Base-by-base conservation (phyloP, 805 yeast species). In the Candida endomychidarum region DNA sequence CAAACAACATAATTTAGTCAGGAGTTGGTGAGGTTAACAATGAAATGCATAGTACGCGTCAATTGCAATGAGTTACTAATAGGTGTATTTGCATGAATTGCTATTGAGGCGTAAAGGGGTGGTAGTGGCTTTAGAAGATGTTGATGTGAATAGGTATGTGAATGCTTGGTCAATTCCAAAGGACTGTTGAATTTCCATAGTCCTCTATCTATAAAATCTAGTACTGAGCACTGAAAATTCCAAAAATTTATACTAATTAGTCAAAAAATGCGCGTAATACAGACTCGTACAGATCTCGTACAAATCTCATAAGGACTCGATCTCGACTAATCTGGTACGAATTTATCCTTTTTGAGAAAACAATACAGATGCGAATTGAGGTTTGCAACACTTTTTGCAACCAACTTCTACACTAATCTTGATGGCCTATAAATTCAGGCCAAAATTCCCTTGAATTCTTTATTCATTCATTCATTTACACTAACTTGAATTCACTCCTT, bases 401-500 rank as follows among this genome's bases (percentile, higher is more conserved):
- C 28, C 28, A 25, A 8, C 14, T 12, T 11, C 11, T 24, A 24
- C 7, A 5, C 26, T 8, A 7, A 5, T 5, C n/a, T 12, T 24
- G 26, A n/a, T n/a, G n/a, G n/a, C n/a, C 14, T 27, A 27, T 27
- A 27, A 27, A 27, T n/a, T n/a, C 11, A 18, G 4, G 4, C 4
- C 11, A 7, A 27, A 27, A 27, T 27, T 12, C 21, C 34, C 23
- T 8, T n/a, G 24, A 19, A 16, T 20, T 30, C 15, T n/a, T 24
- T 18, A 30, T 30, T 21, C 21, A 7, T 31, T 8, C 8, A 28
- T 28, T n/a, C 7, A 20, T 20, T 20, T 21, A 5, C 5, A n/a
- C 11, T 6, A 10, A 12, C 10, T 12, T 32, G 17, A 33, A 34
- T 20, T 41, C 49, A 40, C 32, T 46, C 50, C 47, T 41, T 46